Evolutionary conservation across 495 filamentous ascomycete genomes (phyloP), one percentile per base, ranked within the genome.

Genomic region (Viridothelium virens): DNA sequence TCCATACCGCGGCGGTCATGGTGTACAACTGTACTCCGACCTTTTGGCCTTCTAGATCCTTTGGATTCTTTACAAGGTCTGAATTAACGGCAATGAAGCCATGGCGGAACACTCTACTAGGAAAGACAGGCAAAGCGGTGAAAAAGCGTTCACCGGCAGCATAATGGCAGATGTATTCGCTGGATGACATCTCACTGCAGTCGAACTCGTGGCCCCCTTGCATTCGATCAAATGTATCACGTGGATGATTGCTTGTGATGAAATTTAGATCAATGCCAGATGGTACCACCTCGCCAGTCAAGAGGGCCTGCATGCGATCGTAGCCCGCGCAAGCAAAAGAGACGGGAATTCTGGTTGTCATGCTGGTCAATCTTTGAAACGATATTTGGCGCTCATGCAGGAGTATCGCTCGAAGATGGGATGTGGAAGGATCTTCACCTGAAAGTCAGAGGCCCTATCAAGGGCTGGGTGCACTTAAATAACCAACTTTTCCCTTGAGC

Each of bases 1-100:
- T 72, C 73, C 75, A 80, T 1, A 80, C 78, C 2, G 75, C 78
- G 6, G 76, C 78, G 0, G 78, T 80, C 78, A 80, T 77, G 38
- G 74, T 76, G 69, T 79, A 79, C 25, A 74, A 38, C 68, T 74
- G 78, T 0, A 79, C 74, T 18, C 78, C 77, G 25, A 79, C 73
- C 38, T 65, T 71, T 67, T 79, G 77, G 3, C 76, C 76, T 53
- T 77, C 75, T n/a, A 80, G 63, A 67, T 80, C 78, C 36, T 63
- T 63, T 14, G 76, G 75, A 31, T 69, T 66, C 61, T 73, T 73
- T 59, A 80, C 66, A 14, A 48, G 70, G 63, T 70, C 53, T 18
- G 61, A 71, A 68, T 80, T 80, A 46, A 80, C 68, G 59, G 53
- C 70, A 56, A 80, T 78, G 72, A 68, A 77, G n/a, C 68, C 56